Base-by-base conservation (phyloP, 768 basidiomycete species). In the Leccinum aurantiacum region DNA sequence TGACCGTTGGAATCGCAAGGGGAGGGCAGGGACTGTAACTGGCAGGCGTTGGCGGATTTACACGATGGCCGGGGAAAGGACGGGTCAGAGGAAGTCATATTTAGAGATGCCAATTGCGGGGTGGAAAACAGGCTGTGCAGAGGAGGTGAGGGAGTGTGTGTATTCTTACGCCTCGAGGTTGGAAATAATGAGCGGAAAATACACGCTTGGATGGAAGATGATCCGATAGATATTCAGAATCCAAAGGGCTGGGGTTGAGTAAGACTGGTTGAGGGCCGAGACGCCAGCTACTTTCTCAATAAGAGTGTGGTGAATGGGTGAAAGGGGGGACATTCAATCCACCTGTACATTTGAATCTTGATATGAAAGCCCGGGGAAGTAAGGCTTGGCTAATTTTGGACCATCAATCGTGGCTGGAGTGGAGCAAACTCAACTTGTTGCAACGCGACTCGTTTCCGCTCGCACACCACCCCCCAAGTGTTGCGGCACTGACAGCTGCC, bases 1-100 rank as follows among this genome's bases (percentile, higher is more conserved):
- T 87, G 85, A 1, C 83, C 86, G 60, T 86, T 89, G n/a, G 86
- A 82, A 67, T 90, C 89, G 56, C 77, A 80, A 77, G 88, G 90
- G 0, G 86, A 88, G 17, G 54, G 83, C 74, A 2, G 88, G 88
- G 67, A 89, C 29, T 31, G 89, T 69, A 90, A 87, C 70, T 88
- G 87, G 73, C 88, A 88, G 22, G 88, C 75, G 31, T 79, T 69
- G 3, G 80, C 80, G 17, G 78, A 76, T 65, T 86, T 86, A 84
- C 84, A 87, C 84, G 85, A 87, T 5, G 69, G 60, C 22, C 69
- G 70, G 48, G 71, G 65, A 19, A 54, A 69, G 13, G 69, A 59
- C 25, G 67, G 69, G 17, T 67, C 59, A 53, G 59, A 31, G 48
- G 54, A 24, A 10, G 53, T 13, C 67, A 67, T 63, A 31, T 31